A percentile compares a stretch with the other conserved stretches of the same genome.
Evolutionary conservation across 2,329 filamentous ascomycete species (phyloP).

Genomic region (Dactylella cylindrospora): DNA sequence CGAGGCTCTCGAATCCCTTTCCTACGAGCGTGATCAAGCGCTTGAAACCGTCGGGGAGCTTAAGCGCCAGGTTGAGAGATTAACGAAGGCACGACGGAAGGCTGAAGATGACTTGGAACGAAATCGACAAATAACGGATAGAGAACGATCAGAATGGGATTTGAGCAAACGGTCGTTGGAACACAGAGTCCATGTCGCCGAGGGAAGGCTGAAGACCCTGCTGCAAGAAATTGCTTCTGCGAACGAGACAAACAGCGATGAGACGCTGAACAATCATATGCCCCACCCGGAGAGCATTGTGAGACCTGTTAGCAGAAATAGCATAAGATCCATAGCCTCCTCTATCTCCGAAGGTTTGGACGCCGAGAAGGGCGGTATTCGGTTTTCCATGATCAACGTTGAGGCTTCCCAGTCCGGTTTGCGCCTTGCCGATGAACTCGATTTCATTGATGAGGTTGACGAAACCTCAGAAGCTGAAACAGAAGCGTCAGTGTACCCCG

Average conservation of each 20-base stretch:
- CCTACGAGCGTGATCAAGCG: conserved; percentile 81
- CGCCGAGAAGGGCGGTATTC: conserved; percentile 60
- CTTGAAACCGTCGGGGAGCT: conserved; percentile 71
- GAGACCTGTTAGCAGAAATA: conserved; percentile 43
- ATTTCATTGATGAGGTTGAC: conserved; percentile 70
- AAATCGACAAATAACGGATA: conserved; percentile 76
- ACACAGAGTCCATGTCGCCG: conserved; percentile 83
- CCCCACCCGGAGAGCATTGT: conserved; percentile 44
- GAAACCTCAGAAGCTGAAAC: conserved; percentile 42
- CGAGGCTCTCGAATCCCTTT: conserved; percentile 78
- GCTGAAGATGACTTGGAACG: conserved; percentile 82
- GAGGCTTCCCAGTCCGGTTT: conserved; percentile 63
- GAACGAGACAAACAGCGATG: conserved; percentile 48
- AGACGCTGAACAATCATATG: conserved; percentile 47
- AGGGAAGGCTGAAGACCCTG: conserved; percentile 78
- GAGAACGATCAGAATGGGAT: conserved; percentile 82
- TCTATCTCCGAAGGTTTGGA: conserved; percentile 55
- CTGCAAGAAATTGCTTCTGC: conserved; percentile 77
- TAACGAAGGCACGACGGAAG: conserved; percentile 73
- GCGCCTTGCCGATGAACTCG: conserved; percentile 86
- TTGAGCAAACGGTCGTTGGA: conserved; percentile 79
- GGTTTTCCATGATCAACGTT: conserved; percentile 69
- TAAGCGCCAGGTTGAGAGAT: conserved; percentile 72
- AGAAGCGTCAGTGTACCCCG: conserved; percentile 38
- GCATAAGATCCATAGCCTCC: conserved; percentile 37